A percentile compares a stretch with the other conserved stretches of the same genome.
phyloP scores from a whole-genome alignment of 768 basidiomycete genomes.

The Trametes villosa region DNA sequence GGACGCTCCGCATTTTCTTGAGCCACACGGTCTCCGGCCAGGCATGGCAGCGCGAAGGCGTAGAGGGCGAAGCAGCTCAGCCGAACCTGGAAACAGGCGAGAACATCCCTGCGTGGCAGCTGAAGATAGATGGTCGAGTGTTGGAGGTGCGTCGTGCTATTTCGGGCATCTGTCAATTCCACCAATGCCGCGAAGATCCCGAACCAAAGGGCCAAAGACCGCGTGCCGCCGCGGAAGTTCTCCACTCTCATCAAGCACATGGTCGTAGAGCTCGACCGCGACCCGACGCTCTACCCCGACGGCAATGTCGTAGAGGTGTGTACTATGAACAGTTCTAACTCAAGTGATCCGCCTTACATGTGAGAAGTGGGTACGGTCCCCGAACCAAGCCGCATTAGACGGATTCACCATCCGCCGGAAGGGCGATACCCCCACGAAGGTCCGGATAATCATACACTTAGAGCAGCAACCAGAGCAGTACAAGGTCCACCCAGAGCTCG shows the following conservation, averaged over 20 bases:
- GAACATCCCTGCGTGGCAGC: slow-evolving; percentile 86
- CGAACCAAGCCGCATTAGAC: slow-evolving; percentile 58
- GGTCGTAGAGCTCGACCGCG: slow-evolving; percentile 86
- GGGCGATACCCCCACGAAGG: slow-evolving; percentile 77
- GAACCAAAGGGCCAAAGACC: slow-evolving; percentile 68
- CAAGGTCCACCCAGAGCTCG: slow-evolving; percentile 76
- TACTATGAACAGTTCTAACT: too few species aligned
- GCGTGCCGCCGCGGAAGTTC: slow-evolving; percentile 71
- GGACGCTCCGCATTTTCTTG: slow-evolving; percentile 84
- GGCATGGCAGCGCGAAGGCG: slow-evolving; percentile 70
- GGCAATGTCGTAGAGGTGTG: slow-evolving; percentile 89
- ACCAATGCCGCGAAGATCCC: slow-evolving; percentile 45
- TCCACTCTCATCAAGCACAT: slow-evolving; percentile 84
- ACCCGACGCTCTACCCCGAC: slow-evolving; percentile 78
- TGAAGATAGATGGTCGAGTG: slow-evolving; percentile 86
- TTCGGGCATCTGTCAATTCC: neutral
- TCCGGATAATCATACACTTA: slow-evolving; percentile 83
- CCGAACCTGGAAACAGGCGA: slow-evolving; percentile 82
- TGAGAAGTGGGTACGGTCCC: neutral
- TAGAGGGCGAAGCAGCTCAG: slow-evolving; percentile 43
- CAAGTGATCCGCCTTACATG: too few species aligned
- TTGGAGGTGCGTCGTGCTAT: slow-evolving; percentile 62
- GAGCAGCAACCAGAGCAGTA: slow-evolving; percentile 89
- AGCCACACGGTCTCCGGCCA: slow-evolving; percentile 89
- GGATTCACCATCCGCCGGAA: slow-evolving; percentile 85